phyloP scores from a whole-genome alignment of 352 stramenopile genomes.

The Globisporangium paddicum region DNA sequence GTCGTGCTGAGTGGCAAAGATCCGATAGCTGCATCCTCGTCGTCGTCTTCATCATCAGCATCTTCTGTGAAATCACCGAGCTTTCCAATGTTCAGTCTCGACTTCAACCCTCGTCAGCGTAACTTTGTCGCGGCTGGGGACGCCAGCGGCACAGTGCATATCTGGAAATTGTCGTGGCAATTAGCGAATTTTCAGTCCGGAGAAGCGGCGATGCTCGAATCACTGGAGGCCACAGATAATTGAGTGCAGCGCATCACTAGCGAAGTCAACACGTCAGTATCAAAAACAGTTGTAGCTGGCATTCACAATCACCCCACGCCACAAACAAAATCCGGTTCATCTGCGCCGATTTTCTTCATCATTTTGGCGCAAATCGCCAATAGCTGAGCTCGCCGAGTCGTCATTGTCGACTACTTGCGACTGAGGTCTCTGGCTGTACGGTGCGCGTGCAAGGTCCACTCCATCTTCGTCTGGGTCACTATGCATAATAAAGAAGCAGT shows the following conservation, averaged over 20 bases:
- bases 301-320: not conserved
- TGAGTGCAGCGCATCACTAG: not conserved
- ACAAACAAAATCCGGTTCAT: constrained; percentile 6
- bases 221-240: constrained; percentile 18
- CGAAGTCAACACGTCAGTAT: not conserved
- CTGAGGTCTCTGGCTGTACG: constrained; percentile 73
- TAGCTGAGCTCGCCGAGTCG: not conserved
- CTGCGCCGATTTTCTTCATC: constrained; percentile 1
- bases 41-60: not conserved
- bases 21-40: not conserved
- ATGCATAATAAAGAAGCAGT: not conserved
- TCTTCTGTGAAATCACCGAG: constrained; percentile 2
- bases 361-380: not conserved
- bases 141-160: constrained; percentile 51
- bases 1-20: constrained; percentile 40
- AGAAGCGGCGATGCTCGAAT: constrained; percentile 56
- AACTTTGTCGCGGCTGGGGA: constrained; percentile 82
- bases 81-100: constrained; percentile 47
- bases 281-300: not conserved
- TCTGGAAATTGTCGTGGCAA: constrained; percentile 84
- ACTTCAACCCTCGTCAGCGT: constrained; percentile 81
- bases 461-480: constrained; percentile 89
- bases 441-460: constrained; percentile 83
- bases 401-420: constrained; percentile 48
- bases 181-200: constrained; percentile 73